phyloP scores from a whole-genome alignment of 345 rosid species.

The Melaleuca quinquenervia region DNA sequence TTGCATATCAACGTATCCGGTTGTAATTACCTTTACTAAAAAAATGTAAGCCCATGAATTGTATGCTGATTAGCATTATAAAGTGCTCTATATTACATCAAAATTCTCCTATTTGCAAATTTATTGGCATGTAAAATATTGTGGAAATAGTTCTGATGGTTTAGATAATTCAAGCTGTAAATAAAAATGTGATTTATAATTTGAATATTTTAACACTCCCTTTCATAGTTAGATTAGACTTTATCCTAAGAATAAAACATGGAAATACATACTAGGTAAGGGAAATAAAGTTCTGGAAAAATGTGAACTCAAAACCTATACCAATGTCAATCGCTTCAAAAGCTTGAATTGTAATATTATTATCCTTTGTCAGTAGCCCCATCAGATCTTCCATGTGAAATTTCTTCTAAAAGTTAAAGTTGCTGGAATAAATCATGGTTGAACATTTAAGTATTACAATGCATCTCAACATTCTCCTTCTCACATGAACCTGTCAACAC shows the following conservation, averaged over 20 bases:
- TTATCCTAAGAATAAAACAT: background rate
- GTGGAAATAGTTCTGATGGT: background rate
- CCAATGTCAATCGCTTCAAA: too few relatives aligned
- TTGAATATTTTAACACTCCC: background rate
- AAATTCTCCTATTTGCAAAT: background rate
- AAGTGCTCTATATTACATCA: background rate
- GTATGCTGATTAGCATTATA: background rate
- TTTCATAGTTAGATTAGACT: background rate
- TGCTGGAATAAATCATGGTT: background rate
- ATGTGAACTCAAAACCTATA: background rate
- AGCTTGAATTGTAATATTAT: too few relatives aligned
- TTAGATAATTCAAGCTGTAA: rapidly evolving
- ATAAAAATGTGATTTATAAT: background rate
- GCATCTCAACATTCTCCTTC: background rate
- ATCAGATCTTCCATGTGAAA: background rate
- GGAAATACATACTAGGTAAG: too few relatives aligned
- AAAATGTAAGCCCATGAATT: background rate
- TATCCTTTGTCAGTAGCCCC: background rate
- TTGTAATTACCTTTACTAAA: background rate
- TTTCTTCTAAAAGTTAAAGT: background rate
- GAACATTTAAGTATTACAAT: background rate
- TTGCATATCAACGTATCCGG: background rate
- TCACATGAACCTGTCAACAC: rapidly evolving
- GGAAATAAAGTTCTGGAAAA: background rate
- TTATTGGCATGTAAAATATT: background rate